Evolutionary conservation across 441 rosid genomes (phyloP).

Genomic region (Heliophila coronopifolia): DNA sequence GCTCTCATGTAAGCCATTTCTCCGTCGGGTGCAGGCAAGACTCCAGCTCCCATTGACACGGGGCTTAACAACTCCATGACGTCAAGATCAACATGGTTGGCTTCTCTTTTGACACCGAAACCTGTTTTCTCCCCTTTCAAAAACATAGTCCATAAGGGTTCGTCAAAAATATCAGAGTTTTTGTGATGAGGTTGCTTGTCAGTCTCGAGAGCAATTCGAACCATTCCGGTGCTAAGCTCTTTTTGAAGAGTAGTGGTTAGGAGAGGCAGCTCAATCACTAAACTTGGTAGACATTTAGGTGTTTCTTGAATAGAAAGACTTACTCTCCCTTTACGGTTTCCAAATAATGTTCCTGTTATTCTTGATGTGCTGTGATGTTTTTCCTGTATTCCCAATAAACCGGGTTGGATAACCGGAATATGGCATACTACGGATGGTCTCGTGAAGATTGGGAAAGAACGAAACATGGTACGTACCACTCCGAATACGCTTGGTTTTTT

Average conservation of each 20-base stretch:
- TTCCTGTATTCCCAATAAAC: too few relatives aligned
- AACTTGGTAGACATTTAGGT: slow-evolving; percentile 24
- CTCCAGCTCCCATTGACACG: slow-evolving; percentile 81
- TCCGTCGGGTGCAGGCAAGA: slow-evolving; percentile 34
- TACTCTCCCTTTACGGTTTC: slow-evolving; percentile 31
- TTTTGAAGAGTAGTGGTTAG: slow-evolving; percentile 24
- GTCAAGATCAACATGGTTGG: slow-evolving; percentile 50
- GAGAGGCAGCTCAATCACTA: slow-evolving; percentile 27
- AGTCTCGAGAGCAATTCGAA: slow-evolving; percentile 69
- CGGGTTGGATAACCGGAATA: too few relatives aligned
- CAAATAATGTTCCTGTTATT: slow-evolving; percentile 32
- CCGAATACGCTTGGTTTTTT: too few relatives aligned
- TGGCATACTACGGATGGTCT: too few relatives aligned
- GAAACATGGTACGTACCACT: too few relatives aligned
- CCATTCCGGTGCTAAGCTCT: slow-evolving; percentile 44
- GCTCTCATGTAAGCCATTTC: slow-evolving; percentile 40
- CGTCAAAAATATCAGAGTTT: slow-evolving; percentile 40
- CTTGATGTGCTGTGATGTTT: slow-evolving; percentile 20
- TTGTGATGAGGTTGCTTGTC: slow-evolving; percentile 52
- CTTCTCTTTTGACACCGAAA: slow-evolving; percentile 52
- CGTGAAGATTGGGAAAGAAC: too few relatives aligned
- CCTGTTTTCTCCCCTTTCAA: slow-evolving; percentile 71
- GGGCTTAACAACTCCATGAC: slow-evolving; percentile 63
- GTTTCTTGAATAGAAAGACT: slow-evolving; percentile 30
- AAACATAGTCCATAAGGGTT: slow-evolving; percentile 72